Evolutionary conservation across 148 eudicot species (phyloP).

Genomic region (Rhododendron williamsianum): DNA sequence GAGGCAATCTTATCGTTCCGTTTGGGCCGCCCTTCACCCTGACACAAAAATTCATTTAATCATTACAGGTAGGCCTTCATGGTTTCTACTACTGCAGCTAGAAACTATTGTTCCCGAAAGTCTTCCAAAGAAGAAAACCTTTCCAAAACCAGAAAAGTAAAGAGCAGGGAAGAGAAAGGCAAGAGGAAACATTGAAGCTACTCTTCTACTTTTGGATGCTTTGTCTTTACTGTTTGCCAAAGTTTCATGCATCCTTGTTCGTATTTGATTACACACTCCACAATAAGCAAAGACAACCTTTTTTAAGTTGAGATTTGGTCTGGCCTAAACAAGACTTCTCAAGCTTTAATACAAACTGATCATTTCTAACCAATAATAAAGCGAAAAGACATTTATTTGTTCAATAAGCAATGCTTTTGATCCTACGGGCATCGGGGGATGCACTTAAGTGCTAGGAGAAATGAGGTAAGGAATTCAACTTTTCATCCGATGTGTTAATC

Average conservation of each 20-base stretch:
- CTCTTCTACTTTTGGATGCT: conserved; percentile 14
- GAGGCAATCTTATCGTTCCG: neutral
- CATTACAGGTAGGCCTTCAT: neutral
- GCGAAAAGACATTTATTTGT: neutral
- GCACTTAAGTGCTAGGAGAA: too few relatives aligned
- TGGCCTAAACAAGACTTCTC: neutral
- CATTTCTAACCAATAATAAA: neutral
- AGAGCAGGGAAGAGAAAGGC: neutral
- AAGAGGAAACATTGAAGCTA: conserved; percentile 5
- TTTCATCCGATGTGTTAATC: too few relatives aligned
- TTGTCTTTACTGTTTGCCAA: conserved; percentile 14
- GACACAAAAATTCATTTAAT: neutral
- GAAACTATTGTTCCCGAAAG: neutral
- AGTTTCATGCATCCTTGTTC: neutral
- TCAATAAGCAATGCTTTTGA: too few relatives aligned
- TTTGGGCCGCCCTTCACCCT: neutral
- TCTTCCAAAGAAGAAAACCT: neutral
- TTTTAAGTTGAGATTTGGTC: neutral
- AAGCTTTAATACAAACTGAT: neutral
- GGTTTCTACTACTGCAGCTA: neutral
- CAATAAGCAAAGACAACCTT: conserved; percentile 4
- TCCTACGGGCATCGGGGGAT: too few relatives aligned
- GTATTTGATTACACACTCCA: conserved; percentile 8
- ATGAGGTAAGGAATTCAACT: too few relatives aligned
- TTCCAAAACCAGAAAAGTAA: neutral